phyloP scores from a whole-genome alignment of 2,329 filamentous ascomycete species.

The Acarospora socialis region DNA sequence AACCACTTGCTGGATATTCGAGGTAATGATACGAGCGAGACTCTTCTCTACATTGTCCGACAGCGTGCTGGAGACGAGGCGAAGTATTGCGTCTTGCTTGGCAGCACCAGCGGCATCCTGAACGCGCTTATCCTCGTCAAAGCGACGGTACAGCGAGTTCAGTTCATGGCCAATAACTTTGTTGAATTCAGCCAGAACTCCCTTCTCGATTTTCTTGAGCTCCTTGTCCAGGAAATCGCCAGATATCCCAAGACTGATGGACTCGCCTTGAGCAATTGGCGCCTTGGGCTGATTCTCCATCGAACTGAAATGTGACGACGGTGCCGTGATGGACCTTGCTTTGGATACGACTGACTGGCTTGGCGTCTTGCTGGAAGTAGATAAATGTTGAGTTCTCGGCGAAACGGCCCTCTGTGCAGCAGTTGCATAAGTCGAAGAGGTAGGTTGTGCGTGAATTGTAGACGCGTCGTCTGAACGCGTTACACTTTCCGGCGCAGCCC shows the following conservation, averaged over 20 bases:
- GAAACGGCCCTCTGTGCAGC: conserved; percentile 3
- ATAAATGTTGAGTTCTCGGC: conserved; percentile 5
- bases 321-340: not conserved
- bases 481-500: conserved; percentile 28
- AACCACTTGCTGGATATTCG: conserved; percentile 60
- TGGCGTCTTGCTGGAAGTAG: too few species aligned
- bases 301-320: conserved; percentile 2
- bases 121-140: conserved; percentile 55
- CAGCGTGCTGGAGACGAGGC: conserved; percentile 52
- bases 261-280: conserved; percentile 14
- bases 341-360: not conserved
- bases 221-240: conserved; percentile 47
- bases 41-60: conserved; percentile 62
- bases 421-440: conserved; percentile 11
- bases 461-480: conserved; percentile 33
- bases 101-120: conserved; percentile 47
- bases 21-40: conserved; percentile 59
- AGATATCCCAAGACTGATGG: conserved; percentile 28
- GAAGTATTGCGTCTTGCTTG: conserved; percentile 56
- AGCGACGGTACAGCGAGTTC: conserved; percentile 41
- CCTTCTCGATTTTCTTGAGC: conserved; percentile 39
- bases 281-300: conserved; percentile 7
- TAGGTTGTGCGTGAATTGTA: conserved; percentile 28
- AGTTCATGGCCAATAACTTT: conserved; percentile 36
- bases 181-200: conserved; percentile 34